Base-by-base conservation (phyloP, 768 basidiomycete genomes). In the Holtermanniella nyarrowii region DNA sequence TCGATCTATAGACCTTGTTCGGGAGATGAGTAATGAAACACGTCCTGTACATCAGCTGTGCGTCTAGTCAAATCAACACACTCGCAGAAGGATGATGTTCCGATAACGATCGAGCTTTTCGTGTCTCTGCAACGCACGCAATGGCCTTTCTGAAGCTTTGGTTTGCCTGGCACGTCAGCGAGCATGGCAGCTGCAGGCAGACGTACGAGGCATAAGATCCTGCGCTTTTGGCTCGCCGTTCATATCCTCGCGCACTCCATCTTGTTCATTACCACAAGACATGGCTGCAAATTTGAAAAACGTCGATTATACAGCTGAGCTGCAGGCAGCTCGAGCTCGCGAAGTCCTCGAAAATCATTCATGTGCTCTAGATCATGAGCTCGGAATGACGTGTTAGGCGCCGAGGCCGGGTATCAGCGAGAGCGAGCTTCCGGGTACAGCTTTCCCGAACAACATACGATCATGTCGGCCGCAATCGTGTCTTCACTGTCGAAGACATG, bases 121-220 rank as follows among this genome's bases (percentile, higher is more conserved):
- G 58, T 44, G 14, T 31, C 51, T 46, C 56, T 58, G 48, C 69
- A 71, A 47, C 59, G 63, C 42, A 61, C 65, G 62, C 31, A 53
- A 46, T 26, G 10, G 65, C 46, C 26, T 57, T 20, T 39, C 60
- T 56, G 4, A 50, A 46, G 24, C 47, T 60, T 65, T 44, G 42
- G 14, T 5, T 7, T 4, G 20, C 5, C 21, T 10, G 14, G 25
- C 22, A 44, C 26, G 22, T 12, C 2, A n/a, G 22, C 50, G 23
- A 52, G 48, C 50, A 13, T 43, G 14, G 49, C 23, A 44, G 27
- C 16, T 27, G 39, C 7, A 37, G 18, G 26, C 26, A 10, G 5
- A 61, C 63, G 58, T 42, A 65, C 66, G 56, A 42, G 65, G 62
- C 69, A 68, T 68, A 20, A 63, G 45, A 4, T 48, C 55, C 44